These are phyloP conservation scores for Mortierella sp. DNA, from an alignment of 371 early-diverging fungal genomes.

Conservation along the genomic window DNA sequence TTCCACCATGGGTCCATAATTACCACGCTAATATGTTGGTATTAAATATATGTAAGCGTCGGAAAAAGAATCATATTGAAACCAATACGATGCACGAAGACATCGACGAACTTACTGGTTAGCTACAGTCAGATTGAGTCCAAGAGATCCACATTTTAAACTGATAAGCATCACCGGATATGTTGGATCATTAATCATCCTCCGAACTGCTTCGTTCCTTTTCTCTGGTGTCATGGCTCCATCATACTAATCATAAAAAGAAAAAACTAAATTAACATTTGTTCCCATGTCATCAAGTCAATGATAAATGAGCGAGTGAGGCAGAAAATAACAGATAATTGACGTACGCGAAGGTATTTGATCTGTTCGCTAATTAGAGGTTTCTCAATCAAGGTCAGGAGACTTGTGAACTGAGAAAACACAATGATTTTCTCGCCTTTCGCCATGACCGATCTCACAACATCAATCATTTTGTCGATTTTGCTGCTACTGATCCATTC, in stretches of 20 bases:
- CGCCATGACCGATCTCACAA: slow-evolving; percentile 56
- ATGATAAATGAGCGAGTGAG: background rate
- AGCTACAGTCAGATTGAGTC: slow-evolving; percentile 84
- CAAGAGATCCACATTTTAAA: slow-evolving; percentile 79
- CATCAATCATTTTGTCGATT: slow-evolving; percentile 62
- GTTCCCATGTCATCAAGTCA: background rate
- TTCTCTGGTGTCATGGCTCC: slow-evolving; percentile 61
- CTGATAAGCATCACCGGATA: slow-evolving; percentile 73
- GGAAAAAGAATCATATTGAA: background rate
- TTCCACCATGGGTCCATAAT: slow-evolving; percentile 91
- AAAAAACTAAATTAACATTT: background rate
- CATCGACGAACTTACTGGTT: slow-evolving; percentile 59
- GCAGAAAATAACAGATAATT: background rate
- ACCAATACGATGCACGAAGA: background rate
- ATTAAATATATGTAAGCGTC: too few relatives aligned
- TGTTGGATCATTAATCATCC: slow-evolving; percentile 64
- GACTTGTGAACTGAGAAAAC: slow-evolving; percentile 89
- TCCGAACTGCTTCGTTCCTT: slow-evolving; percentile 59
- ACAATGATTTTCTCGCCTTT: slow-evolving; percentile 79
- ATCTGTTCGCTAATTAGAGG: slow-evolving; percentile 63
- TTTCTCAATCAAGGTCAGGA: slow-evolving; percentile 81
- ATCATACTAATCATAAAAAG: slow-evolving; percentile 47
- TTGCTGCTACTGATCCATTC: slow-evolving; percentile 63
- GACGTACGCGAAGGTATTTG: slow-evolving; percentile 36
- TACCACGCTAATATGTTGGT: slow-evolving; percentile 66